Base-by-base conservation (phyloP, 768 basidiomycete genomes). In the Naganishia friedmannii region DNA sequence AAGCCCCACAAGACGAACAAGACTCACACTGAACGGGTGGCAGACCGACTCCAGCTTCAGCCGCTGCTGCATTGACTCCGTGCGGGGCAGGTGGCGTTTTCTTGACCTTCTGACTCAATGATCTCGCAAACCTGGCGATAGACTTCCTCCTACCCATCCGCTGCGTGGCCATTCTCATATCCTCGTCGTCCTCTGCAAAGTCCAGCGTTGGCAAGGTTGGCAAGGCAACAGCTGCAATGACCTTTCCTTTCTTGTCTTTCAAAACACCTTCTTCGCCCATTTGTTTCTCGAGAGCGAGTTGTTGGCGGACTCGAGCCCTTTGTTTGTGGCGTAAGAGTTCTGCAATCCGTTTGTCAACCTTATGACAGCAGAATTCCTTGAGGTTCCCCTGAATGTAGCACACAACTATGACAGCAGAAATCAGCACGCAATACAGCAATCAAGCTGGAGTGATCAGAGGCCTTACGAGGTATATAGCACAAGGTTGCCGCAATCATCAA, bases 311-410 rank as follows among this genome's bases (percentile, higher is more conserved):
- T 39, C 96, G 89, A 76, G 94, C 89, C 77, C 91, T 90, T 75
- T 89, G 89, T 81, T 90, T 89, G 73, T 90, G 89, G 82, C 91
- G 93, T 85, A 98, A 92, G 70, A 97, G 88, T 77, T 89, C 91
- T 69, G 88, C 86, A 75, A 98, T 97, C 73, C 95, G 93, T 91
- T 97, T 97, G 84, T 99, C 95, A 60, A 97, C 92, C 82, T 97
- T 96, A 84, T 98, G 92, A 80, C 94, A 97, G 81, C 91, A 92
- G 83, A 96, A 97, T 85, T 99, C 95, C 89, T 99, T 99, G 65
- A 99, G 83, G 81, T 99, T 99, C 23, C 95, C 96, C 78, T 90
- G 91, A 74, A 99, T 98, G 77, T 95, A 92, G 78, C 90, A 89
- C 31, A 99, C 85, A 55, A 98, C 60, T 63, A 34, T 26, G 1